A percentile compares a stretch with the other conserved stretches of the same genome.
Evolutionary conservation across 305 asterid genomes (phyloP).

Genomic region (Fraxinus ornus): DNA sequence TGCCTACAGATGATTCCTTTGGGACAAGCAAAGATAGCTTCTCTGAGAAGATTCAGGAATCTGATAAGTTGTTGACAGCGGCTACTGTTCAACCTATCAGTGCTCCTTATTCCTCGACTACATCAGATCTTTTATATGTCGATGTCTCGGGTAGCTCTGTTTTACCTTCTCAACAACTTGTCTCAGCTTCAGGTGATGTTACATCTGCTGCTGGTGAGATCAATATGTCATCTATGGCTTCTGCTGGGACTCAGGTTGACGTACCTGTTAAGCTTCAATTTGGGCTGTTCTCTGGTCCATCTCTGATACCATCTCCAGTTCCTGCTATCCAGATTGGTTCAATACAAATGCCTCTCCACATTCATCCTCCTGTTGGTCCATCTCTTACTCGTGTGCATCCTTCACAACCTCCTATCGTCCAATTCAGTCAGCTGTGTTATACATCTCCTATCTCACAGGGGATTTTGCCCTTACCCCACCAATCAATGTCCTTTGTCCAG

Average conservation of each 20-base stretch:
- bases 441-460: conserved; percentile 74
- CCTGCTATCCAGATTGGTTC: conserved; percentile 99
- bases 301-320: conserved; percentile 91
- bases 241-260: conserved; percentile 54
- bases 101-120: conserved; percentile 34
- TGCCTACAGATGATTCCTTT: conserved; percentile 38
- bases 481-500: conserved; percentile 59
- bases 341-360: conserved; percentile 97
- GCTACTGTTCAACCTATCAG: conserved; percentile 40
- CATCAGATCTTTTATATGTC: conserved; percentile 36
- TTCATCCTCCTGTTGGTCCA: conserved; percentile 68
- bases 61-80: conserved; percentile 35
- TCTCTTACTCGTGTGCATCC: conserved; percentile 64
- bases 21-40: conserved; percentile 38
- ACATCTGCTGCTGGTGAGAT: conserved; percentile 43
- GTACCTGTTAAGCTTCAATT: conserved; percentile 80
- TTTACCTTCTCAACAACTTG: conserved; percentile 37
- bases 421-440: conserved; percentile 80
- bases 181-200: conserved; percentile 38
- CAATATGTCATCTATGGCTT: conserved; percentile 38
- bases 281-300: conserved; percentile 95
- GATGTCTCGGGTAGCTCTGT: conserved; percentile 34
- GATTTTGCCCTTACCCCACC: conserved; percentile 55
- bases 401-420: conserved; percentile 78
- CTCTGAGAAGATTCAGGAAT: conserved; percentile 40